These are phyloP conservation scores for Capsicum chinense DNA, from an alignment of 257 asterid species.

Conservation along the genomic window DNA sequence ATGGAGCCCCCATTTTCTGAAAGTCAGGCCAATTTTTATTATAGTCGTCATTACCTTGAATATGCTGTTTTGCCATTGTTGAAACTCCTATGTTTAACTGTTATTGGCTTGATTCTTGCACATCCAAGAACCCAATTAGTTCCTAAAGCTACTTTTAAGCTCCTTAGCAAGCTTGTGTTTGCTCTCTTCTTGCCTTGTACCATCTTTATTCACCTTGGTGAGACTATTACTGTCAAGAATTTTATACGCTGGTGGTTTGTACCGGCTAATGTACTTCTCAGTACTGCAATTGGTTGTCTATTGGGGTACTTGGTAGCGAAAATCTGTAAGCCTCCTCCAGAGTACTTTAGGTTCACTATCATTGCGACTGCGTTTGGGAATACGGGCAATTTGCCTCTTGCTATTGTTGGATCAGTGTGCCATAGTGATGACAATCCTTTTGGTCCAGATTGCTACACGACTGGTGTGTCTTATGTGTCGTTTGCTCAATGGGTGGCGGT, in stretches of 20 bases:
- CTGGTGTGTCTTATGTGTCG: constrained; percentile 87
- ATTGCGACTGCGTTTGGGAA: constrained; percentile 93
- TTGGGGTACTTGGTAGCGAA: constrained; percentile 73
- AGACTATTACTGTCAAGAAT: constrained; percentile 70
- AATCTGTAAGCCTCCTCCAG: constrained; percentile 79
- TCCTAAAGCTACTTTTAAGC: constrained; percentile 89
- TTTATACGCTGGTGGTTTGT: constrained; percentile 87
- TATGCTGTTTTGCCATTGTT: constrained; percentile 70
- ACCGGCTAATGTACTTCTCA: constrained; percentile 82
- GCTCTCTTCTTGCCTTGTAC: constrained; percentile 84
- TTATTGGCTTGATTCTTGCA: constrained; percentile 74
- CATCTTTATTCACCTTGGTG: constrained; percentile 87
- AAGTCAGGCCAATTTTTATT: constrained; percentile 27
- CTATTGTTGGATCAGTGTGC: constrained; percentile 87
- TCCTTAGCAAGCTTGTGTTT: constrained; percentile 88
- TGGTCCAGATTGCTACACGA: constrained; percentile 62
- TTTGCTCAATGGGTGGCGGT: constrained; percentile 94
- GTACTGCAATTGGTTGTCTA: constrained; percentile 79
- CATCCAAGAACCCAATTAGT: constrained; percentile 76
- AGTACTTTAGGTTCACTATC: constrained; percentile 72
- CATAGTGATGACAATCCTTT: constrained; percentile 67
- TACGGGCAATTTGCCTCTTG: constrained; percentile 89
- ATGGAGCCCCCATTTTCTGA: constrained; percentile 45
- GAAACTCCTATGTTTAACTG: constrained; percentile 74
- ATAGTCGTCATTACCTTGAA: constrained; percentile 54